Evolutionary conservation across 176 grass and related monocot species (phyloP).

Genomic region (Metroxylon sagu): DNA sequence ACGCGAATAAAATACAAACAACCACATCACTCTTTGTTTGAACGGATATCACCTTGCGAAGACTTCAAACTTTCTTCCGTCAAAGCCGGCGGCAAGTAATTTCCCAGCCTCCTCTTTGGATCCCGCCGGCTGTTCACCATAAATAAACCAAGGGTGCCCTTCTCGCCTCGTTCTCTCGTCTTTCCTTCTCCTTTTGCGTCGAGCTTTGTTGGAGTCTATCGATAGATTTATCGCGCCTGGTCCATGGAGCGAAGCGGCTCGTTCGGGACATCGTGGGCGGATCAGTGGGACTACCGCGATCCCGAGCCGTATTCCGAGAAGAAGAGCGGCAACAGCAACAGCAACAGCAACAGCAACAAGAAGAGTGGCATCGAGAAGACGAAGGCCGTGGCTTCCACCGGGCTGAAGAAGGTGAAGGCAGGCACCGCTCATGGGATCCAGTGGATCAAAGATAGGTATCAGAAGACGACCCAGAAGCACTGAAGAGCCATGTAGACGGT

Average conservation of each 20-base stretch:
- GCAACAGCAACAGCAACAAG: conserved; percentile 16
- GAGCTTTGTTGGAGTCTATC: too few species aligned
- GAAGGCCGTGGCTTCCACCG: conserved; percentile 44
- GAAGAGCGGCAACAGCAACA: conserved; percentile 2
- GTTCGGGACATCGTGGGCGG: conserved; percentile 73
- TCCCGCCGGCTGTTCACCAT: too few species aligned
- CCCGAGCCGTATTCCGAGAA: conserved; percentile 6
- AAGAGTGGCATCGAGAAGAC: conserved; percentile 33
- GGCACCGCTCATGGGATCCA: conserved; percentile 48
- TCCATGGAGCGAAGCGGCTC: conserved; percentile 58
- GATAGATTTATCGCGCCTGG: background rate
- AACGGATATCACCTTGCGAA: too few species aligned
- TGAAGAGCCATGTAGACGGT: background rate
- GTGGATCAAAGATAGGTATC: conserved; percentile 87
- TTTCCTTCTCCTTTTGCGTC: too few species aligned
- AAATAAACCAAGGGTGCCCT: too few species aligned
- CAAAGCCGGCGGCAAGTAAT: too few species aligned
- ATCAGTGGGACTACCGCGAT: conserved; percentile 83
- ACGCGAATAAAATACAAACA: too few species aligned
- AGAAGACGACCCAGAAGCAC: conserved; percentile 29
- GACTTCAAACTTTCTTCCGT: too few species aligned
- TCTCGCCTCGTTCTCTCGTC: too few species aligned
- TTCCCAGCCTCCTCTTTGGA: too few species aligned
- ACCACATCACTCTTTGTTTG: too few species aligned
- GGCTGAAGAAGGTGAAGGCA: conserved; percentile 73